Base-by-base conservation (phyloP, 2,329 filamentous ascomycete species). In the Epichloe aotearoae region DNA sequence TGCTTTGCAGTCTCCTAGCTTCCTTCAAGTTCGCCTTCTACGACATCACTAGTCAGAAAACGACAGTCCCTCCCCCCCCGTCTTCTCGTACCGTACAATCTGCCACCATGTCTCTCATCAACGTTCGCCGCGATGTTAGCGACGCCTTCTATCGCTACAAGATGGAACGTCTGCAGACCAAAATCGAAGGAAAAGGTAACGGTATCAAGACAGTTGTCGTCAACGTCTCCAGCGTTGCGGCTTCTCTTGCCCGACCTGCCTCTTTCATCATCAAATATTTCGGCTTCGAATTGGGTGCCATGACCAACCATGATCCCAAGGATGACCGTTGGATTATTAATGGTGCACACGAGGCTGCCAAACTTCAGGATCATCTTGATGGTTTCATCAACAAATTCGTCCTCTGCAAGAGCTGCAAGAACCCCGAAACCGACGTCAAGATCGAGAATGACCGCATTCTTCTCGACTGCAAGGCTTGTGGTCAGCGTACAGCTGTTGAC, bases 251-350 rank as follows among this genome's bases (percentile, higher is more conserved):
- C 63, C 91, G 93, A 62, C 91, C 91, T 57, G 88, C 90, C 58
- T 78, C 88, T 65, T 95, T 96, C 69, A 81, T 98, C 67, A 97
- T 98, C 83, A 98, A 98, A 77, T 98, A 95, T 77, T 98, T 98
- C 65, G 93, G 93, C 62, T 97, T 98, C 69, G 93, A 98, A 74
- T 83, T 98, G 53, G 93, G 93, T 68, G 93, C 93, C 62, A 93
- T 97, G 76, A 96, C 93, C 75, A 97, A 96, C 74, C 90, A 89
- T 61, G 93, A 96, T 67, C 91, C 93, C 58, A 83, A 88, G 63
- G 91, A 97, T 69, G 93, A 98, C 69, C 93, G 93, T 68, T 98
- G 93, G 91, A 98, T 98, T 74, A 97, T 98, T 80, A 98, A 98
- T 73, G 93, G 93, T 67, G 88, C 91, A 59, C 93, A 98, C 68